Base-by-base conservation (phyloP, 495 filamentous ascomycete genomes). In the Chaetomium tenue region DNA sequence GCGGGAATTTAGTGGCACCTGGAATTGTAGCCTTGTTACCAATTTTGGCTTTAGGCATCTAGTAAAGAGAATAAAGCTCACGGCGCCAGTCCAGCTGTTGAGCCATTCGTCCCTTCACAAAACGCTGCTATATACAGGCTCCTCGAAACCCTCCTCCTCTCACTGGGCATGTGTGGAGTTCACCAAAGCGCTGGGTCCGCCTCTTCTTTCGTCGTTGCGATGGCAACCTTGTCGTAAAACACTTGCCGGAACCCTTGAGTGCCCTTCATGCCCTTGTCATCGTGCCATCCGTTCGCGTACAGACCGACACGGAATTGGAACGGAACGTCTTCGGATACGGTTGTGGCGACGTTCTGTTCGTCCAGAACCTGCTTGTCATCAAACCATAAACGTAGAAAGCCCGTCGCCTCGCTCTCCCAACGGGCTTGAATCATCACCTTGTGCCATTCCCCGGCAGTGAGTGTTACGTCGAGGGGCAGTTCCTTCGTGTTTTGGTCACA, bases 221-320 rank as follows among this genome's bases (percentile, higher is more conserved):
- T 66, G 15, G 78, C 77, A 68, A 84, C 79, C 73, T 84, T 76
- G 69, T 85, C 83, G 66, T 77, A 83, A 80, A 82, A 86, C 18
- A 55, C 70, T 66, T 82, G 75, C 5, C 82, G 68, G 7, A 79
- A 81, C 0, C 73, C 73, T 74, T 85, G 83, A 3, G 70, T 78
- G 0, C 83, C 83, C 63, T 75, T 64, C 65, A 73, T 71, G 64
- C 78, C 74, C 18, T 69, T 66, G 20, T 81, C 72, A 60, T 84
- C 83, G 61, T 84, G 75, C 83, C 83, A 86, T 8, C 76, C 77
- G 68, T 84, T 86, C 0, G 83, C 83, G 70, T 85, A 86, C 11
- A 84, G 72, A 1, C 82, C 83, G 47, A 81, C 80, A 5, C 81
- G 74, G 71, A 83, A 85, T 72, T 84, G 77, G 68, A 85, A 84